phyloP scores from a whole-genome alignment of 768 basidiomycete species.

The Lactarius vividus region DNA sequence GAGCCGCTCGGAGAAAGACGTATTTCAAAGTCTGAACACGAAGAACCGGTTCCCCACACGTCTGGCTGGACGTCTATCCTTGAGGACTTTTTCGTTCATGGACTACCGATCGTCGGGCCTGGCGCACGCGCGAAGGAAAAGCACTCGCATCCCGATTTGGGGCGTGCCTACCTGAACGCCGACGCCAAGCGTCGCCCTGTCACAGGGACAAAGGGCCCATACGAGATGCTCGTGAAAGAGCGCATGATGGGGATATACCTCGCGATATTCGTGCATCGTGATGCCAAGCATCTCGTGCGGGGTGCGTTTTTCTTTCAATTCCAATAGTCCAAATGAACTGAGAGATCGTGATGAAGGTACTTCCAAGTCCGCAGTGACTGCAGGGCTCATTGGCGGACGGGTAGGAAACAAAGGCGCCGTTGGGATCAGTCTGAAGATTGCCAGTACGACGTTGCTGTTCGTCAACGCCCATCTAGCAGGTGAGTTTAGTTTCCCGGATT shows the following conservation, averaged over 20 bases:
- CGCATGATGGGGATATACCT: slow-evolving; percentile 88
- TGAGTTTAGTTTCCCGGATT: slow-evolving; percentile 31
- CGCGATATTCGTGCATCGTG: slow-evolving; percentile 71
- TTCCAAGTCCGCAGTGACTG: slow-evolving; percentile 80
- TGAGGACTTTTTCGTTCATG: slow-evolving; percentile 67
- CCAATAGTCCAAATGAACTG: slow-evolving; percentile 1
- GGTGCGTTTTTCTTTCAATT: slow-evolving; percentile 40
- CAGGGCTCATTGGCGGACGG: slow-evolving; percentile 87
- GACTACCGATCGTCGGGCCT: slow-evolving; percentile 22
- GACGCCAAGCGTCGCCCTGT: slow-evolving; percentile 45
- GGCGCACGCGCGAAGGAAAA: slow-evolving; percentile 37
- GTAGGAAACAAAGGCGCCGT: slow-evolving; percentile 93
- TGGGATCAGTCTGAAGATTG: slow-evolving; percentile 83
- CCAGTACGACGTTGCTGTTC: slow-evolving; percentile 81
- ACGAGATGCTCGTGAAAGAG: slow-evolving; percentile 83
- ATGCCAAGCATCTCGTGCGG: slow-evolving; percentile 59
- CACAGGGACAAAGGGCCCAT: slow-evolving; percentile 61
- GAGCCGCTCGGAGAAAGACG: slow-evolving; percentile 30
- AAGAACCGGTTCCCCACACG: slow-evolving; percentile 29
- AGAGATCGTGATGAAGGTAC: slow-evolving; percentile 44
- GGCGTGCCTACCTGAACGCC: slow-evolving; percentile 32
- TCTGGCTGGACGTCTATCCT: slow-evolving; percentile 74
- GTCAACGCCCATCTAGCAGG: slow-evolving; percentile 91
- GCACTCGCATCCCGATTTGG: slow-evolving; percentile 33
- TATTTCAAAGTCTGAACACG: slow-evolving; percentile 31